phyloP scores from a whole-genome alignment of 768 basidiomycete species.

The Hirschioporus abietinus region DNA sequence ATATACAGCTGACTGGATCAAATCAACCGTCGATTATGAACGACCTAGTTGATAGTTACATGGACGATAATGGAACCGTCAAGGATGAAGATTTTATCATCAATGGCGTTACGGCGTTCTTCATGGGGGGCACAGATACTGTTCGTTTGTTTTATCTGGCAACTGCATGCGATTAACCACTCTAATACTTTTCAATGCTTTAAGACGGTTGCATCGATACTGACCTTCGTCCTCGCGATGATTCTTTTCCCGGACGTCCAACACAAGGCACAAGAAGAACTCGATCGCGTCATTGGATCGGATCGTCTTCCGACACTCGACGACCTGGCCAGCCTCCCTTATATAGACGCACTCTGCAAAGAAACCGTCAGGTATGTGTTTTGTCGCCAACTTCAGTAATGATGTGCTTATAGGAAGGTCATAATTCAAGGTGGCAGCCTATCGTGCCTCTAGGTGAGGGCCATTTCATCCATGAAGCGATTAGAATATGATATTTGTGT shows the following conservation, averaged over 20 bases:
- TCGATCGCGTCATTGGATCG: constrained; percentile 52
- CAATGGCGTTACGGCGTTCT: constrained; percentile 47
- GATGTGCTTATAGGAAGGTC: not conserved
- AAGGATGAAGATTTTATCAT: constrained; percentile 55
- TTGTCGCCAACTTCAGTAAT: not conserved
- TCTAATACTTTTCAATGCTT: constrained; percentile 5
- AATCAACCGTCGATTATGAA: constrained; percentile 55
- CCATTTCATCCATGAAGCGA: constrained; percentile 31
- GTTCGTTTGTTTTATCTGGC: constrained; percentile 36
- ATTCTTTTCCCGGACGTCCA: constrained; percentile 49
- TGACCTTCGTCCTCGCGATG: constrained; percentile 60
- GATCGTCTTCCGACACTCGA: constrained; percentile 56
- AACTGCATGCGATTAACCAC: constrained; percentile 27
- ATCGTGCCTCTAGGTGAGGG: constrained; percentile 33
- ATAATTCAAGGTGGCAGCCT: constrained; percentile 35
- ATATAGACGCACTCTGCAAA: constrained; percentile 52
- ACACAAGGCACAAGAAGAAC: constrained; percentile 57
- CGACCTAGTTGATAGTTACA: constrained; percentile 39
- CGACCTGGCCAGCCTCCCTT: constrained; percentile 55
- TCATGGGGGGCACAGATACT: constrained; percentile 9
- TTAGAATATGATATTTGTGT: constrained; percentile 29
- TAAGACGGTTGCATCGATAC: constrained; percentile 58
- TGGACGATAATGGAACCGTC: constrained; percentile 32
- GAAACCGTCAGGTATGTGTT: constrained; percentile 32
- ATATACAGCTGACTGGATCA: constrained; percentile 50